Evolutionary conservation across 352 stramenopile genomes (phyloP).

Genomic region (Pilasporangium apinafurcum): DNA sequence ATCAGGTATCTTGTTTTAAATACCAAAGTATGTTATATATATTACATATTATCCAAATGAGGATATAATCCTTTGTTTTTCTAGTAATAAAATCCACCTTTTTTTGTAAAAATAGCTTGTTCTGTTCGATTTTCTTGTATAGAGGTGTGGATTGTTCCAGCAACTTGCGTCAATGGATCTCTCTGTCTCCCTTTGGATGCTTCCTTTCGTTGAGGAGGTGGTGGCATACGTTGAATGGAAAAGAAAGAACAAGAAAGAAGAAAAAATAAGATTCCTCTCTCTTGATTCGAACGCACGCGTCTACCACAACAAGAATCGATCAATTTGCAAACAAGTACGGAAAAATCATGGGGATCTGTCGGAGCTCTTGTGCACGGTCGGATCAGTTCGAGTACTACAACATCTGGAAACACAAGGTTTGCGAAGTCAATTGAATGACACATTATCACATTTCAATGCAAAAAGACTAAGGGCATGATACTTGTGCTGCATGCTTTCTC

Average conservation of each 20-base stretch:
- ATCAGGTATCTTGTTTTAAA: too few relatives aligned
- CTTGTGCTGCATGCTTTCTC: not conserved
- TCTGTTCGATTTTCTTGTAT: too few relatives aligned
- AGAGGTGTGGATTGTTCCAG: too few relatives aligned
- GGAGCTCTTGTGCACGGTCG: slow-evolving; percentile 37
- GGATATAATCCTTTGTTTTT: too few relatives aligned
- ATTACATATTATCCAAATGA: too few relatives aligned
- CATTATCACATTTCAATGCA: not conserved
- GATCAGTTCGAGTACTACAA: slow-evolving; percentile 66
- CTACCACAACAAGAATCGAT: not conserved
- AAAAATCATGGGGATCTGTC: slow-evolving; percentile 46
- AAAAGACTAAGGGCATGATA: not conserved
- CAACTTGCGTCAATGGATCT: too few relatives aligned
- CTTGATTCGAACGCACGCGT: not conserved
- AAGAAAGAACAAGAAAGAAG: slow-evolving; percentile 1
- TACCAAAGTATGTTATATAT: too few relatives aligned
- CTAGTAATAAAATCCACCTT: too few relatives aligned
- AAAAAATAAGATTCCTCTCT: not conserved
- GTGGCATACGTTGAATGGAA: too few relatives aligned
- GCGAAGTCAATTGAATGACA: slow-evolving; percentile 1
- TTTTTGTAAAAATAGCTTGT: too few relatives aligned
- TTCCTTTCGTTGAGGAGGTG: too few relatives aligned
- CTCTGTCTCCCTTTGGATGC: too few relatives aligned
- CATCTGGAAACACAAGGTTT: slow-evolving; percentile 35
- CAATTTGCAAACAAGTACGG: not conserved